Evolutionary conservation across 805 yeast species (phyloP).

Genomic region (Henningerozyma blattae): DNA sequence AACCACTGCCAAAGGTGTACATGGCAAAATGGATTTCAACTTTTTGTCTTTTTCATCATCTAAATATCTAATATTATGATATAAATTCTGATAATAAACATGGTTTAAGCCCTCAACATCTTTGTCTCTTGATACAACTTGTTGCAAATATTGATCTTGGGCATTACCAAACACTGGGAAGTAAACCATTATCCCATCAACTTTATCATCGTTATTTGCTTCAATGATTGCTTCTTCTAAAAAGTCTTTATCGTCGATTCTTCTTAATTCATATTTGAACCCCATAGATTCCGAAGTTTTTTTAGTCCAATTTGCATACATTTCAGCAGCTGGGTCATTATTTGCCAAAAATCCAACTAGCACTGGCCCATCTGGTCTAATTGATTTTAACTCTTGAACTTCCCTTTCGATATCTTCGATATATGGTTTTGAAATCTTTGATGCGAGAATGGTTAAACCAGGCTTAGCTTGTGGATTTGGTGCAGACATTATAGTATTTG

Average conservation of each 20-base stretch:
- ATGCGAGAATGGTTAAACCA: constrained; percentile 77
- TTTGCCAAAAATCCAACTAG: constrained; percentile 90
- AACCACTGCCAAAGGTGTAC: constrained; percentile 92
- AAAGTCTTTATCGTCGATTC: constrained; percentile 61
- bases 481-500: no score
- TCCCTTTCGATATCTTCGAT: constrained; percentile 56
- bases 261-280: constrained; percentile 66
- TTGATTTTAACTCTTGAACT: constrained; percentile 33
- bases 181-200: constrained; percentile 92
- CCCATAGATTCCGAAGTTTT: constrained; percentile 83
- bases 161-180: constrained; percentile 94
- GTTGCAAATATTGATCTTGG: constrained; percentile 93
- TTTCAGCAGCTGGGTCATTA: constrained; percentile 85
- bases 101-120: constrained; percentile 95
- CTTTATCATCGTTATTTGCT: constrained; percentile 65
- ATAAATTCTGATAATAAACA: constrained; percentile 83
- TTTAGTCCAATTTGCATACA: constrained; percentile 94
- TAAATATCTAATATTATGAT: constrained; percentile 79
- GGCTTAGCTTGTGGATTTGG: constrained; percentile 21
- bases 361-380: constrained; percentile 42
- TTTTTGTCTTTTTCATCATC: constrained; percentile 55
- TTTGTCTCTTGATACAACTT: constrained; percentile 78
- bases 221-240: constrained; percentile 72
- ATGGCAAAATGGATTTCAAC: constrained; percentile 82
- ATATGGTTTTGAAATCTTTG: constrained; percentile 74